Conservation (phyloP, 345 rosid genomes). For the Camelina sativa region DNA sequence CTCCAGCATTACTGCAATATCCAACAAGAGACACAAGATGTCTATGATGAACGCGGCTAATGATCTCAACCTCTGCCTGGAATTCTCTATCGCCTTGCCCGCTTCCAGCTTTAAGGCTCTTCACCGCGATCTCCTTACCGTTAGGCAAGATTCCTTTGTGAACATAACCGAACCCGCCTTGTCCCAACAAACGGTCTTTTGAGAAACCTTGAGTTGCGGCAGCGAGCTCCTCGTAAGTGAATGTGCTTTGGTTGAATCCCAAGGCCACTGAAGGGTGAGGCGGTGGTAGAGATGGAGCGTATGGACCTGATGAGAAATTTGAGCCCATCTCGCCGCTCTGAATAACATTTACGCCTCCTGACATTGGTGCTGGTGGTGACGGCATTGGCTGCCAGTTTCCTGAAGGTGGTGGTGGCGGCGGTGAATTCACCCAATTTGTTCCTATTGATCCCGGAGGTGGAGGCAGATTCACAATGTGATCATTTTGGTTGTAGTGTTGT, state of each 20-base stretch:
- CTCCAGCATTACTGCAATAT: constrained; percentile 59
- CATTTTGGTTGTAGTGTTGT: constrained; percentile 46
- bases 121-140: constrained; percentile 85
- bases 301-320: constrained; percentile 55
- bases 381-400: constrained; percentile 46
- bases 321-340: constrained; percentile 55
- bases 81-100: constrained; percentile 85
- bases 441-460: constrained; percentile 55
- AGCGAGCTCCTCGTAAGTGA: constrained; percentile 71
- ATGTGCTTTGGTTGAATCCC: constrained; percentile 63
- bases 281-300: constrained; percentile 59
- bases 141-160: constrained; percentile 72
- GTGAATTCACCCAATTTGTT: constrained; percentile 46
- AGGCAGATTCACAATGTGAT: constrained; percentile 37
- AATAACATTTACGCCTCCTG: constrained; percentile 15
- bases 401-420: constrained; percentile 39
- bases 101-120: constrained; percentile 73
- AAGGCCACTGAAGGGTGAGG: constrained; percentile 59
- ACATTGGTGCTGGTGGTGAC: constrained; percentile 41
- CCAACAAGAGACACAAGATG: constrained; percentile 91
- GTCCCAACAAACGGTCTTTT: constrained; percentile 62
- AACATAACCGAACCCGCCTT: constrained; percentile 92
- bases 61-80: constrained; percentile 88
- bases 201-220: constrained; percentile 73
- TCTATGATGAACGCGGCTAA: constrained; percentile 89